A percentile compares a stretch with the other conserved stretches of the same genome.
Evolutionary conservation across 2,329 filamentous ascomycete genomes (phyloP).

Genomic region (Corynespora cassiicola): DNA sequence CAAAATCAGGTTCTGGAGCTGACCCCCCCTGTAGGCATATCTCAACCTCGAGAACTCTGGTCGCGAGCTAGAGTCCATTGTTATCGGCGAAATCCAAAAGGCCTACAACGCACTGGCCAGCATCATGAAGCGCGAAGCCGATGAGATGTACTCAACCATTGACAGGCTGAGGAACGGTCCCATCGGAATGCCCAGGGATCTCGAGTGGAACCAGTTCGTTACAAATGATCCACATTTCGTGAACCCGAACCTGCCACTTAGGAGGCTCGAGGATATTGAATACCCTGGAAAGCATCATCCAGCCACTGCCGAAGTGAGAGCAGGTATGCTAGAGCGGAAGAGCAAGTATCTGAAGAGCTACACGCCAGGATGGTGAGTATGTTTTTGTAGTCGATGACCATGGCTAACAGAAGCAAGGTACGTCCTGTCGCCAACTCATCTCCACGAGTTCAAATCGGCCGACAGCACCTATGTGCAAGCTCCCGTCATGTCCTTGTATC

Average conservation of each 20-base stretch:
- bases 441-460: conserved; percentile 99
- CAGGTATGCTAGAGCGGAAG: conserved; percentile 93
- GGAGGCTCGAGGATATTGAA: conserved; percentile 80
- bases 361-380: conserved; percentile 84
- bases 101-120: conserved; percentile 93
- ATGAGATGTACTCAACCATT: conserved; percentile 77
- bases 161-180: conserved; percentile 85
- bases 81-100: conserved; percentile 97
- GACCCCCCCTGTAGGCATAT: conserved; percentile 71
- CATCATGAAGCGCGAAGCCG: conserved; percentile 89
- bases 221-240: conserved; percentile 84
- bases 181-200: conserved; percentile 90
- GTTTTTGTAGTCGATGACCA: neutral
- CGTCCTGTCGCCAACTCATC: conserved; percentile 91
- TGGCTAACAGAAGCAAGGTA: conserved; percentile 66
- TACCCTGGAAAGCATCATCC: conserved; percentile 92
- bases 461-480: conserved; percentile 83
- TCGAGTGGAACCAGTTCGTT: conserved; percentile 88
- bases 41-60: conserved; percentile 94
- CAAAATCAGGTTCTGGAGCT: neutral
- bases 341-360: conserved; percentile 99
- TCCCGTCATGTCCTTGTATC: conserved; percentile 94
- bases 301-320: conserved; percentile 82
- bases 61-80: conserved; percentile 92
- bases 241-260: conserved; percentile 79